Base-by-base conservation (phyloP, 305 asterid genomes). In the Rubia peregrina region DNA sequence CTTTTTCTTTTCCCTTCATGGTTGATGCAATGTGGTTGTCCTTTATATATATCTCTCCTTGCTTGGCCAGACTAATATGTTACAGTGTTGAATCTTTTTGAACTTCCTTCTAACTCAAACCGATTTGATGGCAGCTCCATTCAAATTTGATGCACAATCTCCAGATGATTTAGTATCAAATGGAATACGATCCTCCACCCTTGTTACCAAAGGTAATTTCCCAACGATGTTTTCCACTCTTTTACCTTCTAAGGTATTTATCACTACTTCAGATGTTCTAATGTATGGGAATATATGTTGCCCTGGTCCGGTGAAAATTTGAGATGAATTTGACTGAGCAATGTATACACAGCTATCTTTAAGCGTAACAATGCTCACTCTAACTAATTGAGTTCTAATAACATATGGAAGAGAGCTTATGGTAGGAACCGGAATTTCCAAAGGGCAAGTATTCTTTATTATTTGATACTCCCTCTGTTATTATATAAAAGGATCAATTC, bases 81-180 rank as follows among this genome's bases (percentile, higher is more conserved):
- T 17, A 46, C n/a, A 36, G 64, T 46, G 36, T 63, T 14, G 26
- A 67, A 62, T 57, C 19, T 71, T 30, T 41, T 73, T 72, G 72
- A 63, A 14, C 78, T 66, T 71, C 44, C 75, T 72, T 78, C 80
- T 87, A 57, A 87, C 76, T 61, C 76, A 40, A 80, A 46, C 65
- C 60, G 24, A 67, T 80, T 70, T 82, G 75, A 67, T 83, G 65
- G 81, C 96, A 91, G 97, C 82, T 71, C 93, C 94, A 48, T 93
- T 91, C 95, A 83, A 85, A 84, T 93, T 91, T 68, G 81, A 88
- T 76, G 83, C 71, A 62, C 96, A 95, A 65, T 93, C 98, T 75
- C 97, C 96, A 26, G 96, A 91, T 82, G 96, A 93, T 80, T 57
- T 87, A 83, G 95, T 89, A 63, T 81, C 90, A 24, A 79, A 76